These are phyloP conservation scores for Suillus luteus DNA, from an alignment of 768 basidiomycete genomes.

Conservation along the genomic window DNA sequence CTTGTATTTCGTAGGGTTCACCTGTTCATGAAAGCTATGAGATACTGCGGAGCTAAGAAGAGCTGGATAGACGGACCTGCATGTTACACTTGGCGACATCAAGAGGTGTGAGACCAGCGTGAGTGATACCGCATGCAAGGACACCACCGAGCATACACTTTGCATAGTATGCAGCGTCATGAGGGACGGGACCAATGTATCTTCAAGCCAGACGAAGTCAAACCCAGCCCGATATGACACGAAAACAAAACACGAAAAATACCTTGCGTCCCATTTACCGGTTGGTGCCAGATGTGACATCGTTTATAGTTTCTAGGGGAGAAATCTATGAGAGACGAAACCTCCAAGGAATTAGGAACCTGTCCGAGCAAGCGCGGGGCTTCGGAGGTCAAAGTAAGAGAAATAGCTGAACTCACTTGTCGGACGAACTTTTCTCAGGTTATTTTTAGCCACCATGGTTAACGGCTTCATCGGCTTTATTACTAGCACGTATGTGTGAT, in stretches of 20 bases:
- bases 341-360: background rate
- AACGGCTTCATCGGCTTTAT: background rate
- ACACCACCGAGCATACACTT: conserved; percentile 89
- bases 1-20: conserved; percentile 74
- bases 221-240: background rate
- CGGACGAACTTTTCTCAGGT: background rate
- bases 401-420: background rate
- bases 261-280: conserved; percentile 81
- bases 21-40: conserved; percentile 42
- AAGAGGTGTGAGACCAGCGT: conserved; percentile 84
- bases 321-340: background rate
- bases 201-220: conserved; percentile 36
- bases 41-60: background rate
- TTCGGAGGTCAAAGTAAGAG: background rate
- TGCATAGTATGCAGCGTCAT: conserved; percentile 74
- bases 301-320: conserved; percentile 16
- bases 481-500: background rate
- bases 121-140: conserved; percentile 86
- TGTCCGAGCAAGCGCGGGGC: background rate
- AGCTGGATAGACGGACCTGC: conserved; percentile 55
- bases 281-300: conserved; percentile 55
- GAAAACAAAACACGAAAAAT: conserved; percentile 14
- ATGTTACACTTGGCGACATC: conserved; percentile 93
- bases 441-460: background rate
- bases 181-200: conserved; percentile 70